Conservation (phyloP, 805 yeast genomes). For the Maudiozyma serrabonitensis region DNA sequence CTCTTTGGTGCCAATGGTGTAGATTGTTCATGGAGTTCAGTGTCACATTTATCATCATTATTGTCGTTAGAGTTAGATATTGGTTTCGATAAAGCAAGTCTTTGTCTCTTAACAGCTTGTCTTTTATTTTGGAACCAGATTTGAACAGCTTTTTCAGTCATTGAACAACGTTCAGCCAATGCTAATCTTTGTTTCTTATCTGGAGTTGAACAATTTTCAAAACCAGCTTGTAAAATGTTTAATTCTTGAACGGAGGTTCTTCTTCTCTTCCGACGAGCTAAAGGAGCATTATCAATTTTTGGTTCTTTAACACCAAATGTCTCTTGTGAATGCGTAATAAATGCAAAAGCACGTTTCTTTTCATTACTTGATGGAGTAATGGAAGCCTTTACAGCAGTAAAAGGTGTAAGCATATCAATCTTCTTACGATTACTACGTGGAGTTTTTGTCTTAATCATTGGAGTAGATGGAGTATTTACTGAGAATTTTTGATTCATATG, state of each 20-base stretch:
- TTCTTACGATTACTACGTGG: conserved; percentile 7
- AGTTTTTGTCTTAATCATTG: conserved; percentile 9
- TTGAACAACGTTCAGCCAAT: conserved; percentile 71
- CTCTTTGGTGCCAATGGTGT: conserved; percentile 4
- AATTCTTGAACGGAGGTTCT: conserved; percentile 88
- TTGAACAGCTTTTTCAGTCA: conserved; percentile 97
- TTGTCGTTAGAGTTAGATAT: not conserved
- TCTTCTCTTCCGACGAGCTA: conserved; percentile 90
- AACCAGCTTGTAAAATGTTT: conserved; percentile 71
- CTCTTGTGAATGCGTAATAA: conserved; percentile 86
- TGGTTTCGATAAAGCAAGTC: conserved; percentile 9
- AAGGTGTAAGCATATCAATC: conserved; percentile 22
- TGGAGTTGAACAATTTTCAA: conserved; percentile 70
- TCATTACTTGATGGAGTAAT: conserved; percentile 24
- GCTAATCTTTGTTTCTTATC: conserved; percentile 63
- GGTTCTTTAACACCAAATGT: conserved; percentile 82
- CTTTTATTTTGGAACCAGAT: conserved; percentile 97
- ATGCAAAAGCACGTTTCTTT: conserved; percentile 52
- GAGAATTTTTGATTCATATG: not conserved
- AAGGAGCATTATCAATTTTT: conserved; percentile 76
- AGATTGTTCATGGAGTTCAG: not conserved
- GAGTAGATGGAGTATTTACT: conserved; percentile 10
- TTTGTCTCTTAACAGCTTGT: conserved; percentile 61
- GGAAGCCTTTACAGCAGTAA: conserved; percentile 27
- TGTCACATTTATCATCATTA: not conserved